A percentile compares a stretch with the other conserved stretches of the same genome.
Evolutionary conservation across 169 alveolate genomes (phyloP).

Genomic region (Nephromyces sp.): DNA sequence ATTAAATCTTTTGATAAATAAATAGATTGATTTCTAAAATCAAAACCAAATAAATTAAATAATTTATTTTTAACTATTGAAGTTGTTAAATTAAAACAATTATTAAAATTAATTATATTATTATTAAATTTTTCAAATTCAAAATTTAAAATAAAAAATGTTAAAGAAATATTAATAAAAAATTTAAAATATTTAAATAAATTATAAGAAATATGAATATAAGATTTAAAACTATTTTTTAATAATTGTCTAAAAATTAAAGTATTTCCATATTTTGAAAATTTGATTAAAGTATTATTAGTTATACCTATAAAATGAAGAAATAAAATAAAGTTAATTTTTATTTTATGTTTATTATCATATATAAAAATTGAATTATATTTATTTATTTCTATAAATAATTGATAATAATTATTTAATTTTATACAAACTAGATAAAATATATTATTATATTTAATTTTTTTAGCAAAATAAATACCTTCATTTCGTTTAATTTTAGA

Average conservation of each 20-base stretch:
- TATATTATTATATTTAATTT: not conserved
- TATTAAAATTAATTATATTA: not conserved
- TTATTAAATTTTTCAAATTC: not conserved
- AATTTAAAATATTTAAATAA: no score
- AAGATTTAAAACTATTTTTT: not conserved
- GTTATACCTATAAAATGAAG: not conserved
- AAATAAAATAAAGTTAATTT: not conserved
- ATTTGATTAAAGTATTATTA: not conserved
- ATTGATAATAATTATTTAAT: not conserved
- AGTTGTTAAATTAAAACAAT: not conserved
- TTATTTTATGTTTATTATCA: not conserved
- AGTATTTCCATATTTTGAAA: not conserved
- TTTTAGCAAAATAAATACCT: not conserved
- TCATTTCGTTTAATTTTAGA: not conserved
- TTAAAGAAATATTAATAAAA: not conserved
- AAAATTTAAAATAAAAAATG: not conserved
- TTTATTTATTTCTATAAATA: not conserved
- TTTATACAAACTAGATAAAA: not conserved
- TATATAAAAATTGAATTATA: not conserved
- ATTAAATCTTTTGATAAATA: not conserved
- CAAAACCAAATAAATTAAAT: constrained; percentile 1
- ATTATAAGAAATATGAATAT: not conserved
- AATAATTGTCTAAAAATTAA: not conserved
- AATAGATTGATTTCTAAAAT: constrained; percentile 1
- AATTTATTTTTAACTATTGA: constrained; percentile 8